Base-by-base conservation (phyloP, 2,329 filamentous ascomycete species). In the Mycosphaerella sp. region DNA sequence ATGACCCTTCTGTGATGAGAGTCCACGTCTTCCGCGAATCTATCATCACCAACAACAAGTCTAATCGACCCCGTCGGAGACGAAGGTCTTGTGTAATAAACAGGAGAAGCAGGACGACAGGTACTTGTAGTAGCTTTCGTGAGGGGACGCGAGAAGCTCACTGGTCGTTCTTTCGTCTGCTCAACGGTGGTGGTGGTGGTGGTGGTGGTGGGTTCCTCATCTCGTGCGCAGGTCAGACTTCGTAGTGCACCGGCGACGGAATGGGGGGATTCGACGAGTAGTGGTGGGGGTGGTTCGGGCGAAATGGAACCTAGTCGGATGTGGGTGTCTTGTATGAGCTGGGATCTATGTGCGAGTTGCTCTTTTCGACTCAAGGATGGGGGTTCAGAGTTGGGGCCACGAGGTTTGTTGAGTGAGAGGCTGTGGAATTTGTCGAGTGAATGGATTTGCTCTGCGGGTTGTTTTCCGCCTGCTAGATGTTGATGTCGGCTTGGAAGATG, bases 41-140 rank as follows among this genome's bases (percentile, higher is more conserved):
- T 29, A 21, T 21, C 21, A 21, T 21, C 21, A 21, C 48, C 10
- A 14, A 49, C 54, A 2, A 56, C 49, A n/a, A 56, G 12, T 9
- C 54, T 40, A 38, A 56, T 53, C 12, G 54, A 56, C 12, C 54
- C 49, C 1, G 49, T 31, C 6, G 54, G 54, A 5, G 54, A 56
- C 4, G 45, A 48, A 11, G 54, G 54, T 8, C 54, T n/a, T 4
- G 23, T n/a, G n/a, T 45, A 38, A 36, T 45, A 44, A 36, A 7
- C 26, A 1, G 41, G 48, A 11, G 48, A 51, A 39, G 42, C 39
- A 29, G 41, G 41, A 31, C 32, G 48, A 42, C 34, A 21, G 21
- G 21, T 21, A 21, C 21, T 2, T 21, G 21, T 21, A 21, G 21
- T 36, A 8, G 29, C 36, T 31, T 21, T 51, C 29, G 48, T 38